A percentile compares a stretch with the other conserved stretches of the same genome.
Evolutionary conservation across 2,329 filamentous ascomycete genomes (phyloP).

Genomic region (Botrytis aclada): DNA sequence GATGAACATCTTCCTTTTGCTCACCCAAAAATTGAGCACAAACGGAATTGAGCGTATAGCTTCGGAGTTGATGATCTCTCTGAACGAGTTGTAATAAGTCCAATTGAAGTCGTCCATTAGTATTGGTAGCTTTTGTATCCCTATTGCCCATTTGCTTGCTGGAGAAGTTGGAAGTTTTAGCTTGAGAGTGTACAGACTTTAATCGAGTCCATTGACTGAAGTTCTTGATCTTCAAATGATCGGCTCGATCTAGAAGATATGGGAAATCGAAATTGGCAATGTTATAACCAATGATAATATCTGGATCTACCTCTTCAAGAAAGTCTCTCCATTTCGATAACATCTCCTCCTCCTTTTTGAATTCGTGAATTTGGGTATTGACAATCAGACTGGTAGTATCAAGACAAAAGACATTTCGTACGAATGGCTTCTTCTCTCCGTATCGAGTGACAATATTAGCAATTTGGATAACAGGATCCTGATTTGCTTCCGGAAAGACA

Average conservation of each 20-base stretch:
- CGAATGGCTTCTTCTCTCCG: conserved; percentile 91
- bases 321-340: conserved; percentile 91
- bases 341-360: conserved; percentile 80
- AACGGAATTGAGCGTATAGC: conserved; percentile 96
- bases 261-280: conserved; percentile 98
- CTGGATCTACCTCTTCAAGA: conserved; percentile 83
- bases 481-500: conserved; percentile 88
- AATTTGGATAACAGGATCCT: conserved; percentile 96
- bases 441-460: conserved; percentile 93
- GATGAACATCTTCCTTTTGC: conserved; percentile 97
- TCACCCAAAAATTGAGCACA: conserved; percentile 92
- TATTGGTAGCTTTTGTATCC: conserved; percentile 92
- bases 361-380: conserved; percentile 88
- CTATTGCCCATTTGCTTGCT: conserved; percentile 98
- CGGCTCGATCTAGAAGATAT: conserved; percentile 86
- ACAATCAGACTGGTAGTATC: conserved; percentile 91
- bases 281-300: conserved; percentile 98
- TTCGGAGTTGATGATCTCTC: conserved; percentile 89
- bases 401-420: conserved; percentile 94
- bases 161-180: conserved; percentile 81
- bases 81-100: conserved; percentile 95
- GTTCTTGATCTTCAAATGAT: conserved; percentile 70
- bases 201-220: conserved; percentile 90
- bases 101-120: conserved; percentile 86
- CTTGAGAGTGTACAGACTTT: conserved; percentile 64